Evolutionary conservation across 306 rosid genomes (phyloP).

Genomic region (Senna tora): DNA sequence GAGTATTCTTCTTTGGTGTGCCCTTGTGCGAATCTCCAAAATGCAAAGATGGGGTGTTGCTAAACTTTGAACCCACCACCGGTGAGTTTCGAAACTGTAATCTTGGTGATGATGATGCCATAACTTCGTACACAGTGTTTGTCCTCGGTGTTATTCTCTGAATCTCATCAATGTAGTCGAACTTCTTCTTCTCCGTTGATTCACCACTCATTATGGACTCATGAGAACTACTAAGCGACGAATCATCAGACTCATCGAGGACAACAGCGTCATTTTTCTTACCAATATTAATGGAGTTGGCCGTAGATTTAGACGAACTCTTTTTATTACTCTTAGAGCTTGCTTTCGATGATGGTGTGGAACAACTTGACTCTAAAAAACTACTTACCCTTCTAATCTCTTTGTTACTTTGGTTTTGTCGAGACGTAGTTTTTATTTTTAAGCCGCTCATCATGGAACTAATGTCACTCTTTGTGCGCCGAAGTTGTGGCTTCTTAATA

Average conservation of each 20-base stretch:
- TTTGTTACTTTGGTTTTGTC: slow-evolving; percentile 28
- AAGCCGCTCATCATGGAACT: slow-evolving; percentile 63
- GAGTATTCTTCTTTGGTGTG: slow-evolving; percentile 26
- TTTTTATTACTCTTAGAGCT: background rate
- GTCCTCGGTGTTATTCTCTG: background rate
- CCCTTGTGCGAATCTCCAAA: too few species aligned
- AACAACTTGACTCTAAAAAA: too few species aligned
- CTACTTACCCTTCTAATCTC: slow-evolving; percentile 30
- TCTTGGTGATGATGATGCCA: background rate
- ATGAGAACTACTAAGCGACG: background rate
- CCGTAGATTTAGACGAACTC: slow-evolving; percentile 38
- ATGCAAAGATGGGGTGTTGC: too few species aligned
- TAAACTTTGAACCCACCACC: slow-evolving; percentile 17
- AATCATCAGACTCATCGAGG: background rate
- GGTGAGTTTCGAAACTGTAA: slow-evolving; percentile 25
- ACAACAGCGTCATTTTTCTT: background rate
- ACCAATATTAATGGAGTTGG: slow-evolving; percentile 40
- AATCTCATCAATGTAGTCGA: background rate
- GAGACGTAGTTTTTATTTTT: slow-evolving; percentile 39
- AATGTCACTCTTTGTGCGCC: slow-evolving; percentile 74
- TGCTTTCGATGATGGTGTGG: slow-evolving; percentile 41
- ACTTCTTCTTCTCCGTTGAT: background rate
- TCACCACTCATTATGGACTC: background rate
- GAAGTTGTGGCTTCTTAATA: slow-evolving; percentile 41
- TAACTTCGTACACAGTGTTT: background rate